These are phyloP conservation scores for Hypoxylon perforatum DNA, from an alignment of 495 filamentous ascomycete genomes.

Conservation along the genomic window DNA sequence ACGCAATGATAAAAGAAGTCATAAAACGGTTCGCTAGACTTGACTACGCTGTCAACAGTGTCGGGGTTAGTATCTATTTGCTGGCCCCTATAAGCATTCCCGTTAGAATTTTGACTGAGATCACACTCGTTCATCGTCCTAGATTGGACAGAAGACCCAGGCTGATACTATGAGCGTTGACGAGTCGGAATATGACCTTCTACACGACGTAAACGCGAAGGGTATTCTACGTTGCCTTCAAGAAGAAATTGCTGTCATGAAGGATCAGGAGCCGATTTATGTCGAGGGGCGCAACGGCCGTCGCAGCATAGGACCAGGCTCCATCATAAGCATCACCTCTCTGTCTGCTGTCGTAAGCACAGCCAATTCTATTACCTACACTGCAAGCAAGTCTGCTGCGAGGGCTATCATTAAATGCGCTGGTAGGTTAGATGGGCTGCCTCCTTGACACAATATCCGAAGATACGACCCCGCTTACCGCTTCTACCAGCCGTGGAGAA, in stretches of 20 bases:
- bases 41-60: constrained; percentile 50
- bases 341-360: constrained; percentile 52
- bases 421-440: constrained; percentile 36
- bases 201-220: constrained; percentile 38
- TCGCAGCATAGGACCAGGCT: constrained; percentile 49
- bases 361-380: constrained; percentile 53
- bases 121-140: too few relatives aligned
- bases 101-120: too few relatives aligned
- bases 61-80: constrained; percentile 38
- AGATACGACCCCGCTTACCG: background rate
- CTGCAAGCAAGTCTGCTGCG: constrained; percentile 61
- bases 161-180: constrained; percentile 3
- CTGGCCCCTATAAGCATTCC: too few relatives aligned
- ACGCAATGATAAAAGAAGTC: constrained; percentile 35
- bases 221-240: constrained; percentile 33
- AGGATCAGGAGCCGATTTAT: constrained; percentile 34
- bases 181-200: constrained; percentile 30
- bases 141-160: background rate
- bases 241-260: constrained; percentile 39
- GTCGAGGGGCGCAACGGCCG: constrained; percentile 20
- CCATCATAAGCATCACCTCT: constrained; percentile 62
- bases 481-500: constrained; percentile 48
- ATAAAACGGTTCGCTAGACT: constrained; percentile 43
- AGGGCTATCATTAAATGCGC: constrained; percentile 59
- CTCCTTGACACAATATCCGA: too few relatives aligned